Evolutionary conservation across 805 yeast species (phyloP), one percentile per base, ranked within the genome.

Genomic region (Barnettozyma salicaria): DNA sequence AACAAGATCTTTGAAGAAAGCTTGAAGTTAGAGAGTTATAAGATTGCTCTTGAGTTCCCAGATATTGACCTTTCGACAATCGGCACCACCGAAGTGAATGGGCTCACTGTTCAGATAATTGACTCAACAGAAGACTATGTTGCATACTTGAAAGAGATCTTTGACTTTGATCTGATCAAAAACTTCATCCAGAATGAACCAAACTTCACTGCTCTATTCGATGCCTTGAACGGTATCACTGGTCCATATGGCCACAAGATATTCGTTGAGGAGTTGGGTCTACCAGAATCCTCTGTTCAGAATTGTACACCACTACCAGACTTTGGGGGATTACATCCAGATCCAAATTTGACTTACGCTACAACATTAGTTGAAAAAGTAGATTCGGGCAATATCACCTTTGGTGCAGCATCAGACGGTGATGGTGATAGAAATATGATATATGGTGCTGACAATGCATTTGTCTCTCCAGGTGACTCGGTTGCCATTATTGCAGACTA

Each of bases 361-460:
- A 76, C 72, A 42, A 78, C 95, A 14, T 70, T 90, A 45, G 98
- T 90, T 16, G 81, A 76, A 23, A 72, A 73, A 46, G 98, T 90
- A n/a, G 97, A 92, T 55, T 56, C 61, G 16, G 83, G 83, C 41
- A 65, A 76, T 41, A 84, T 89, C 48, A 84, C 90, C 7, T 90
- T 90, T 59, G 98, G 98, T 46, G 97, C 97, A 26, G 97, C 97
- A 7, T 83, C 95, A n/a, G 98, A 87, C 58, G 98, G 98, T 61
- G 98, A 90, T 53, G 98, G 98, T 61, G 98, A 90, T 59, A 78
- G 98, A 66, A 90, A 90, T 61, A 90, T 90, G 98, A 90, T 90
- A 55, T 92, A 92, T 61, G 98, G 98, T 42, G 87, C 86, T 27
- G 82, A 82, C 32, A 33, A 39, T 19, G 75, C 97, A 3, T 90